These are phyloP conservation scores for Nicotiana attenuata DNA, from an alignment of 257 asterid species.

Conservation along the genomic window DNA sequence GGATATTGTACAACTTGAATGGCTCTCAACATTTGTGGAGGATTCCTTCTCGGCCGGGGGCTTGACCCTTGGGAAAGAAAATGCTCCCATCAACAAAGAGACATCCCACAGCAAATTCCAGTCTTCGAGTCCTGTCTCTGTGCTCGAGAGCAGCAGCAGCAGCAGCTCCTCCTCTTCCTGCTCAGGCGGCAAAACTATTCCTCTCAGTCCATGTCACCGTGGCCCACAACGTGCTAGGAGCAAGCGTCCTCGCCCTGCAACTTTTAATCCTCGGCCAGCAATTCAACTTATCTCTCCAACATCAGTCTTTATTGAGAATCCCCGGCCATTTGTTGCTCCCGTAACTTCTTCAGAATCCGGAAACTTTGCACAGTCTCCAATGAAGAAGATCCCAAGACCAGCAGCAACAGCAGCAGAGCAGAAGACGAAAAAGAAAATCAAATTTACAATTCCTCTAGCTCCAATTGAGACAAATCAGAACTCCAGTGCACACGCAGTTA, in stretches of 20 bases:
- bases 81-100: slow-evolving; percentile 23
- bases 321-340: neutral
- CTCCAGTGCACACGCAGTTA: slow-evolving; percentile 22
- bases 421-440: slow-evolving; percentile 39
- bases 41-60: slow-evolving; percentile 69
- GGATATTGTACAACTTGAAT: slow-evolving; percentile 53
- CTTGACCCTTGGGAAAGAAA: slow-evolving; percentile 48
- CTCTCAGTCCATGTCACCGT: slow-evolving; percentile 38
- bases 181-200: slow-evolving; percentile 37
- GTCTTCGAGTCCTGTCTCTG: slow-evolving; percentile 65
- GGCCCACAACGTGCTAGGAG: slow-evolving; percentile 83
- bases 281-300: slow-evolving; percentile 33
- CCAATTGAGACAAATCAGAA: slow-evolving; percentile 18
- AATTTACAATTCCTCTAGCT: slow-evolving; percentile 19
- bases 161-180: slow-evolving; percentile 28
- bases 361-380: slow-evolving; percentile 37
- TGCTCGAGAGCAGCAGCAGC: slow-evolving; percentile 74
- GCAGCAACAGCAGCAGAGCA: too few relatives aligned
- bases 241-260: slow-evolving; percentile 76
- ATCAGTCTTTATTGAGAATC: neutral
- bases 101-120: slow-evolving; percentile 39
- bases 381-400: slow-evolving; percentile 26
- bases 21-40: slow-evolving; percentile 81
- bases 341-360: slow-evolving; percentile 21
- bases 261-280: slow-evolving; percentile 53